phyloP scores from a whole-genome alignment of 192 early-diverging fungal species.

The Linnemannia exigua region DNA sequence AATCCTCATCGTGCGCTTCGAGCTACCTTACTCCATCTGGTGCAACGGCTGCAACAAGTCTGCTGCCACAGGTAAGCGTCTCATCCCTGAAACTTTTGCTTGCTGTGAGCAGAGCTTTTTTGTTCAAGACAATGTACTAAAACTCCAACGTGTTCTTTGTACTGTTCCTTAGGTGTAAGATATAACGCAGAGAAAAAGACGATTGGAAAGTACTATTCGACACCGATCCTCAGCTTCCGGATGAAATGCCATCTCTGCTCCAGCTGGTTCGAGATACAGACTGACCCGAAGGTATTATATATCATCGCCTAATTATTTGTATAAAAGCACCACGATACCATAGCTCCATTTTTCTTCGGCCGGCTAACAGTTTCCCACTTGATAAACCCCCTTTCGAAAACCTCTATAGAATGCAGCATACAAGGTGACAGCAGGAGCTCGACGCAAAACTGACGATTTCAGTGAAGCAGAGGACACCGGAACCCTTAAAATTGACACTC shows the following conservation, averaged over 20 bases:
- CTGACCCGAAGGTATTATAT: constrained; percentile 85
- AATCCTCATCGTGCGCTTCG: constrained; percentile 91
- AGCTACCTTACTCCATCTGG: constrained; percentile 93
- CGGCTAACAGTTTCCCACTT: background rate
- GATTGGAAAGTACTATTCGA: constrained; percentile 88
- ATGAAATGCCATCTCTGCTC: constrained; percentile 95
- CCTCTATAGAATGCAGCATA: constrained; percentile 80
- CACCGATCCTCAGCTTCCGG: constrained; percentile 89
- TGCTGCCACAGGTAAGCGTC: constrained; percentile 80
- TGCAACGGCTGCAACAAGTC: constrained; percentile 88
- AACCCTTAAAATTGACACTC: constrained; percentile 69
- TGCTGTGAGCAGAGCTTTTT: background rate
- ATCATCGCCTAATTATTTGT: background rate
- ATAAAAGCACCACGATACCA: background rate
- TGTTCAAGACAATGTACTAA: background rate
- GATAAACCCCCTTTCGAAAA: too few species aligned
- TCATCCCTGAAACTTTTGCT: background rate
- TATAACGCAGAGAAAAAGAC: constrained; percentile 98
- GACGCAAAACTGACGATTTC: constrained; percentile 82
- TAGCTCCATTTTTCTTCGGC: background rate
- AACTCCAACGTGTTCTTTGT: background rate
- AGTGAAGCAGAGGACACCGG: constrained; percentile 72
- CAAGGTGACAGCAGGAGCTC: constrained; percentile 77
- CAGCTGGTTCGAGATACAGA: constrained; percentile 93
- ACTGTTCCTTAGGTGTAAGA: constrained; percentile 73